phyloP scores from a whole-genome alignment of 331 rosid species.

The Pyracantha coccinea region DNA sequence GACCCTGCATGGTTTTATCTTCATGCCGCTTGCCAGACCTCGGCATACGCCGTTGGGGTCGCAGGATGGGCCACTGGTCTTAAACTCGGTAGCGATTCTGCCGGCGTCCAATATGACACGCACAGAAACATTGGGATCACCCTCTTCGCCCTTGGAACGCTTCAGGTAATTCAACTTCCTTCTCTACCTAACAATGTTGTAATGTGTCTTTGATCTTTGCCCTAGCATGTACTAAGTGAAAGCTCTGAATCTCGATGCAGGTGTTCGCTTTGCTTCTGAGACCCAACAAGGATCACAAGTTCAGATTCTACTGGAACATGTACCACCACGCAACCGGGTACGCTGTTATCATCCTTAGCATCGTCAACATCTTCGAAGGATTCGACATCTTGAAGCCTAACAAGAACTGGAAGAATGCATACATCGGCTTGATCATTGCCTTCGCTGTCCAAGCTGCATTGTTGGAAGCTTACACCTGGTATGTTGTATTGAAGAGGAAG shows the following conservation, averaged over 20 bases:
- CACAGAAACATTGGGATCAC: slow-evolving; percentile 65
- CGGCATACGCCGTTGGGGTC: slow-evolving; percentile 79
- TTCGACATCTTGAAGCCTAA: slow-evolving; percentile 40
- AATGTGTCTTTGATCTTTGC: not conserved
- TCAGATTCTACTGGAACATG: slow-evolving; percentile 63
- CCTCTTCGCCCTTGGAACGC: slow-evolving; percentile 78
- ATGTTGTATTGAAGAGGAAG: slow-evolving; percentile 41
- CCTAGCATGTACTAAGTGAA: not conserved
- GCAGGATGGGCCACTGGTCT: slow-evolving; percentile 95
- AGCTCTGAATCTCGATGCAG: slow-evolving; percentile 1
- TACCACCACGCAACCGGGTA: slow-evolving; percentile 67
- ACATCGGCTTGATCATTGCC: slow-evolving; percentile 55
- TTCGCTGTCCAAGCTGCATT: slow-evolving; percentile 52
- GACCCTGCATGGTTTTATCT: slow-evolving; percentile 98
- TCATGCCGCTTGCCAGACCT: slow-evolving; percentile 72
- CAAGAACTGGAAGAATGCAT: slow-evolving; percentile 47
- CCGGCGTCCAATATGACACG: slow-evolving; percentile 16
- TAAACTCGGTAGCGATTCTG: slow-evolving; percentile 68
- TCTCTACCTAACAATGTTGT: not conserved
- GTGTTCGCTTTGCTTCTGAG: slow-evolving; percentile 67
- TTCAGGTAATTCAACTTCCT: slow-evolving; percentile 48
- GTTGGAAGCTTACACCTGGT: slow-evolving; percentile 58
- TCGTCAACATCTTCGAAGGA: slow-evolving; percentile 61
- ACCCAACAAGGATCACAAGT: slow-evolving; percentile 76
- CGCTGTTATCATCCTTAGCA: slow-evolving; percentile 51